Base-by-base conservation (phyloP, 1,139 yeast species). In the Blastobotrys malaysiensis region DNA sequence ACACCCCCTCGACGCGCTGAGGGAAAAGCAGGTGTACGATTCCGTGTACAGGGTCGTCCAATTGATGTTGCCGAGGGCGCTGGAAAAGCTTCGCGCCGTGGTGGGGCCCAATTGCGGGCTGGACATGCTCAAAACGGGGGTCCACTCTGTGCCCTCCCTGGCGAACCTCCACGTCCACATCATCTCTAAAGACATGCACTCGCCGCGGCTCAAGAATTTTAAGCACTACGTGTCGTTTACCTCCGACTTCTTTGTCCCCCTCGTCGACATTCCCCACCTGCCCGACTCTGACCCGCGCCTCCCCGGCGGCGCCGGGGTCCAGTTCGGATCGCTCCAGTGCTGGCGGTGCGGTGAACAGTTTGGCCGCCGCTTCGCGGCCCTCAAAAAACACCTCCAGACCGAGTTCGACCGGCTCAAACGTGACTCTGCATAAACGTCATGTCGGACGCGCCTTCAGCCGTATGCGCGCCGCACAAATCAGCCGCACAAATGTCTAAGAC, bases 221-320 rank as follows among this genome's bases (percentile, higher is more conserved):
- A 78, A 76, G 56, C 96, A 88, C 67, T 88, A 82, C 68, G 83
- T 84, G 64, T 83, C 91, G 4, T 88, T 88, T 68, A 81, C 76
- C 22, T 81, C 90, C 0, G 63, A 63, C 1, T 88, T 88, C 66
- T 87, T 87, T 59, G 82, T 86, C 0, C 71, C 72, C 0, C 81
- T 84, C 67, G 76, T 74, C 3, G 70, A 71, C 11, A 55, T 63
- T 14, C 57, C 61, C 11, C 22, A 52, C 36, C 27, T 58, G 39
- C 20, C 14, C 9, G 53, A 46, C 43, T 45, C 39, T 26, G 52
- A 49, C 46, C 56, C 53, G 18, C 46, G 48, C 26, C 46, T 48
- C 22, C 52, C 57, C 51, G 20, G 49, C 9, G 43, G 49, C 9
- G 21, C 72, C 68, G 52, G 63, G 66, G 53, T 59, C 9, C 45